Evolutionary conservation across 768 basidiomycete genomes (phyloP).

Genomic region (Pleurotus sapidus): DNA sequence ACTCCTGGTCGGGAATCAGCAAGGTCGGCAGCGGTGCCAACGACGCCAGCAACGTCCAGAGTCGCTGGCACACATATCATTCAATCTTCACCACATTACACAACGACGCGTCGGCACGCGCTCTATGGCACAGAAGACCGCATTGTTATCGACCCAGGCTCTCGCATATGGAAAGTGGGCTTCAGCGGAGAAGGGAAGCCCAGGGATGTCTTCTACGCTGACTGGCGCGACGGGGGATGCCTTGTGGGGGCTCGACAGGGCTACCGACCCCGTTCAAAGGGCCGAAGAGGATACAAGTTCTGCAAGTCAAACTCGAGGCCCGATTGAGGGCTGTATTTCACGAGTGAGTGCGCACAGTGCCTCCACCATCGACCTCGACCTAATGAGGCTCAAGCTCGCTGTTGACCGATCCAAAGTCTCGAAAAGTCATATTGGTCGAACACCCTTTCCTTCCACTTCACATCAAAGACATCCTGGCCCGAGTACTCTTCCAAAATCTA

Average conservation of each 20-base stretch:
- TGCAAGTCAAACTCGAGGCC: conserved; percentile 67
- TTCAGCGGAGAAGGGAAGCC: conserved; percentile 96
- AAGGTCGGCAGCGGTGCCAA: conserved; percentile 27
- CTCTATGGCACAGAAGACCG: conserved; percentile 97
- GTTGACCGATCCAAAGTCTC: conserved; percentile 90
- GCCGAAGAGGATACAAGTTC: conserved; percentile 72
- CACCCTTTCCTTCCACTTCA: conserved; percentile 82
- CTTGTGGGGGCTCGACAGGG: conserved; percentile 62
- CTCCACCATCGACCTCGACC: neutral
- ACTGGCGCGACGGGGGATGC: conserved; percentile 35
- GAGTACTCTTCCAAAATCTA: conserved; percentile 84
- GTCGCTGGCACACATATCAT: conserved; percentile 43
- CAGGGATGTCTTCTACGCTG: conserved; percentile 77
- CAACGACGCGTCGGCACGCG: conserved; percentile 85
- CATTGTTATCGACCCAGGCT: conserved; percentile 92
- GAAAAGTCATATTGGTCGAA: conserved; percentile 92
- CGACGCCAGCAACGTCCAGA: conserved; percentile 59
- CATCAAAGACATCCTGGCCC: conserved; percentile 86
- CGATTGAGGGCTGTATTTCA: conserved; percentile 79
- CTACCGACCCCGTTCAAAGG: conserved; percentile 50
- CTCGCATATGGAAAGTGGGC: conserved; percentile 93
- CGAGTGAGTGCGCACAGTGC: conserved; percentile 51
- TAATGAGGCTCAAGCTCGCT: conserved; percentile 58
- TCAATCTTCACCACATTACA: conserved; percentile 79
- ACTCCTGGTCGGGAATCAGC: conserved; percentile 37